Evolutionary conservation across 2,329 filamentous ascomycete genomes (phyloP).

Genomic region (Beauveria pseudobassiana): DNA sequence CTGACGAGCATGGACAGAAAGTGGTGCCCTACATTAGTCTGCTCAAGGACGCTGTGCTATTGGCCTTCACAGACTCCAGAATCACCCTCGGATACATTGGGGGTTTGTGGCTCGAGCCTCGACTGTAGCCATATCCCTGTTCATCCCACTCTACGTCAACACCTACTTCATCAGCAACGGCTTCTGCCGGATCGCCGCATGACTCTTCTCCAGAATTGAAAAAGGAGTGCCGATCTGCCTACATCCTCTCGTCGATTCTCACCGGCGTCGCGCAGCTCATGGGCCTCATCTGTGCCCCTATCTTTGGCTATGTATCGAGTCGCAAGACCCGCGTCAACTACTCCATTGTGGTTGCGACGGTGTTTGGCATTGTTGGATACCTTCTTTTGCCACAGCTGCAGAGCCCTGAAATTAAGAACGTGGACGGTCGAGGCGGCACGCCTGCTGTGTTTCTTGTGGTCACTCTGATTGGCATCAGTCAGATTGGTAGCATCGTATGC

Average conservation of each 20-base stretch:
- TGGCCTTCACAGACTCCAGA: slow-evolving; percentile 67
- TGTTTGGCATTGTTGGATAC: slow-evolving; percentile 74
- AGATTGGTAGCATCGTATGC: slow-evolving; percentile 95
- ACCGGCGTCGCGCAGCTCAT: slow-evolving; percentile 84
- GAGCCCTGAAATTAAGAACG: slow-evolving; percentile 65
- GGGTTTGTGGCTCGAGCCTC: slow-evolving; percentile 93
- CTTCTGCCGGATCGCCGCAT: slow-evolving; percentile 62
- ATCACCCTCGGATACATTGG: slow-evolving; percentile 87
- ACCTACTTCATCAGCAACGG: slow-evolving; percentile 78
- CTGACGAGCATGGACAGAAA: slow-evolving; percentile 22
- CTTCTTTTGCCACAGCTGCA: slow-evolving; percentile 64
- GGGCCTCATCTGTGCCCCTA: slow-evolving; percentile 74
- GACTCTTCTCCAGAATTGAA: slow-evolving; percentile 69
- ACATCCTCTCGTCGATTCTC: slow-evolving; percentile 77
- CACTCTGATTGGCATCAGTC: slow-evolving; percentile 77
- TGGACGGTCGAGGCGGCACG: slow-evolving; percentile 58
- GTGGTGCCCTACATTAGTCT: slow-evolving; percentile 52
- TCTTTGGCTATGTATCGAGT: slow-evolving; percentile 81
- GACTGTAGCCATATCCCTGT: slow-evolving; percentile 89
- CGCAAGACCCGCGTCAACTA: slow-evolving; percentile 59
- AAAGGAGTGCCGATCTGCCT: slow-evolving; percentile 75
- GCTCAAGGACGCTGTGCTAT: slow-evolving; percentile 53
- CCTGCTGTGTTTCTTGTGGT: slow-evolving; percentile 68
- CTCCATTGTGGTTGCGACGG: slow-evolving; percentile 64
- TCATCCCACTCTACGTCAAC: slow-evolving; percentile 89